Evolutionary conservation across 495 filamentous ascomycete species (phyloP).

Genomic region (Ramalina intermedia): DNA sequence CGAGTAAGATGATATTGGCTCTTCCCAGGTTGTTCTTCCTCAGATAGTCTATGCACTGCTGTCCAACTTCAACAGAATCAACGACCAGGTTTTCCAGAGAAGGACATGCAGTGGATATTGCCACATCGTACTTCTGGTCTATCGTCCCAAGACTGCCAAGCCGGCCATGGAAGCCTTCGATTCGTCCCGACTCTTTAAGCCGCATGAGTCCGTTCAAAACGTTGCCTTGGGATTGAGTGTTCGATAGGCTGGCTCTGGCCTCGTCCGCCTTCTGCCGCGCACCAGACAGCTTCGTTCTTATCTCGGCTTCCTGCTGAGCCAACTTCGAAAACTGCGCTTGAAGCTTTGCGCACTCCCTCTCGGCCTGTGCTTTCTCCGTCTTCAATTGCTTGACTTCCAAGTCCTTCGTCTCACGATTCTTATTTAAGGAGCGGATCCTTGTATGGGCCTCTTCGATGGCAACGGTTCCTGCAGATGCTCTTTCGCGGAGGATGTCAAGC

Average conservation of each 20-base stretch:
- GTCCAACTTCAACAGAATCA: conserved; percentile 84
- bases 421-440: conserved; percentile 61
- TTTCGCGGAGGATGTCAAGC: conserved; percentile 77
- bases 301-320: conserved; percentile 58
- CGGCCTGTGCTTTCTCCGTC: conserved; percentile 51
- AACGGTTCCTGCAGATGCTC: conserved; percentile 69
- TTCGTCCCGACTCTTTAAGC: conserved; percentile 87
- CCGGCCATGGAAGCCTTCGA: conserved; percentile 90
- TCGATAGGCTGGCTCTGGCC: conserved; percentile 74
- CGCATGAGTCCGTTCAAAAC: conserved; percentile 85
- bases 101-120: conserved; percentile 91
- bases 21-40: conserved; percentile 96
- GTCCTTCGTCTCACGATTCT: conserved; percentile 51
- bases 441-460: conserved; percentile 70
- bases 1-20: conserved; percentile 90
- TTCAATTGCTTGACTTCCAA: conserved; percentile 63
- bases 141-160: conserved; percentile 94
- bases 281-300: conserved; percentile 68
- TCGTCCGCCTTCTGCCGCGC: conserved; percentile 91
- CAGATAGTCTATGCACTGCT: conserved; percentile 94
- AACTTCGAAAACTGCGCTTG: conserved; percentile 59
- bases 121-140: conserved; percentile 85
- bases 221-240: conserved; percentile 81
- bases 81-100: conserved; percentile 89
- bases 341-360: conserved; percentile 58